phyloP scores from a whole-genome alignment of 192 early-diverging fungal genomes.

The Dispira parvispora region DNA sequence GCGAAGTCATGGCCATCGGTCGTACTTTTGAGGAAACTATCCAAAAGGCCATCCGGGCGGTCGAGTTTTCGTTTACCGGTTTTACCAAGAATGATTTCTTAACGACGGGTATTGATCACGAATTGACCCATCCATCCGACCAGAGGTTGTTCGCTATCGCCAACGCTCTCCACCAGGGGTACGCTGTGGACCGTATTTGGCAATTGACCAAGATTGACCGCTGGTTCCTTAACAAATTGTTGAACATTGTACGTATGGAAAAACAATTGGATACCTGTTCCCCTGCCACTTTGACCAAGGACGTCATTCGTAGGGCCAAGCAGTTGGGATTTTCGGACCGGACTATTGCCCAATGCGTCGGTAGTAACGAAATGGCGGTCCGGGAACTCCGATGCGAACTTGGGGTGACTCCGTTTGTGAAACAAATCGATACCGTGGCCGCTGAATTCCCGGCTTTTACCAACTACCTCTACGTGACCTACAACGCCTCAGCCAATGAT shows the following conservation, averaged over 20 bases:
- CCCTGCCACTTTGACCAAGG: slow-evolving; percentile 36
- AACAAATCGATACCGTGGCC: slow-evolving; percentile 97
- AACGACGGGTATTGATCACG: slow-evolving; percentile 30
- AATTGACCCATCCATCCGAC: slow-evolving; percentile 57
- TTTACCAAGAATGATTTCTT: slow-evolving; percentile 32
- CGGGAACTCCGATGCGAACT: slow-evolving; percentile 63
- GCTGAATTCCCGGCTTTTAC: slow-evolving; percentile 97
- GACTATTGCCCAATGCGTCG: slow-evolving; percentile 32
- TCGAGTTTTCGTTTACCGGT: slow-evolving; percentile 82
- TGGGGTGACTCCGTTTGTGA: slow-evolving; percentile 84
- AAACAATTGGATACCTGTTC: slow-evolving; percentile 41
- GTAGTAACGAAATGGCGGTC: slow-evolving; percentile 76
- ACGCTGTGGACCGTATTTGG: slow-evolving; percentile 60
- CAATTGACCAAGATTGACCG: slow-evolving; percentile 75
- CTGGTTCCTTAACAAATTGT: slow-evolving; percentile 64
- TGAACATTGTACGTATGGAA: slow-evolving; percentile 72
- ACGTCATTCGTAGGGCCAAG: slow-evolving; percentile 57
- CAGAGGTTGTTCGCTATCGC: slow-evolving; percentile 68
- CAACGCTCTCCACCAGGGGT: slow-evolving; percentile 53
- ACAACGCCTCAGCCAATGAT: slow-evolving; percentile 90
- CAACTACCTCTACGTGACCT: slow-evolving; percentile 98
- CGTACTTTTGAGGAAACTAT: slow-evolving; percentile 90
- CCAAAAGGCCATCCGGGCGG: slow-evolving; percentile 91
- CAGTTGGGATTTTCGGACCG: slow-evolving; percentile 93
- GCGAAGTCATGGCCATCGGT: slow-evolving; percentile 98